Evolutionary conservation across 1,284 basidiomycete genomes (phyloP).

Genomic region (Ustilago loliicola): DNA sequence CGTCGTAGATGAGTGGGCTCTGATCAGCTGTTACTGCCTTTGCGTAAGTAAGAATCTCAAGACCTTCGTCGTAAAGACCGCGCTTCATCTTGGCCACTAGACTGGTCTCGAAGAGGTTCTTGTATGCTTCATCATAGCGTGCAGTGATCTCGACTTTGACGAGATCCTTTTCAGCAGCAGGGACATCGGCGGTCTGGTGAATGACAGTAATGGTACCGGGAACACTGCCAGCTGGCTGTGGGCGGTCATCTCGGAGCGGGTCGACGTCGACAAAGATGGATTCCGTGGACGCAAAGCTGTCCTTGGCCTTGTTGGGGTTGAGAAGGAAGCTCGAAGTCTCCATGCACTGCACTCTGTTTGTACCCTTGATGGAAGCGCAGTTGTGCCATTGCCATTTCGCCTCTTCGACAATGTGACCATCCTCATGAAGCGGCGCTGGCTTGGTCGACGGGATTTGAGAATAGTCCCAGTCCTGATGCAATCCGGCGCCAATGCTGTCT

Average conservation of each 20-base stretch:
- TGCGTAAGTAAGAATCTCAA: constrained; percentile 57
- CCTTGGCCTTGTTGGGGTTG: constrained; percentile 47
- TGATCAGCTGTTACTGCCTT: constrained; percentile 42
- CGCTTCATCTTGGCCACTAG: constrained; percentile 59
- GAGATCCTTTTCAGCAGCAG: constrained; percentile 35
- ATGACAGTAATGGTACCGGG: constrained; percentile 45
- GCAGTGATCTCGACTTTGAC: constrained; percentile 60
- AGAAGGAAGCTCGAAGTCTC: constrained; percentile 44
- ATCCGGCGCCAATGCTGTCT: constrained; percentile 24
- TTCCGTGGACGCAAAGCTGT: constrained; percentile 52
- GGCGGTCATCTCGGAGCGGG: constrained; percentile 36
- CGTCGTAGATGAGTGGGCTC: constrained; percentile 54
- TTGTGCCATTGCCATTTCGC: constrained; percentile 53
- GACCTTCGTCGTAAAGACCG: constrained; percentile 54
- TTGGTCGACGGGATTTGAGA: constrained; percentile 36
- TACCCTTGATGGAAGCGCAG: constrained; percentile 48
- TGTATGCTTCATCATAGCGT: constrained; percentile 52
- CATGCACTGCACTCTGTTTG: constrained; percentile 41
- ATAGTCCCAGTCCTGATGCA: constrained; percentile 53
- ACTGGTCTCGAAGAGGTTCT: constrained; percentile 50
- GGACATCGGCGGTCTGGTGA: constrained; percentile 27
- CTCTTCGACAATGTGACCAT: constrained; percentile 51
- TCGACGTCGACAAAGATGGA: constrained; percentile 58
- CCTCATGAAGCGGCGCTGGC: constrained; percentile 56
- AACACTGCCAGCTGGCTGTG: constrained; percentile 42